Evolutionary conservation across 2,329 filamentous ascomycete genomes (phyloP).

Genomic region (Fusarium bactridioides): DNA sequence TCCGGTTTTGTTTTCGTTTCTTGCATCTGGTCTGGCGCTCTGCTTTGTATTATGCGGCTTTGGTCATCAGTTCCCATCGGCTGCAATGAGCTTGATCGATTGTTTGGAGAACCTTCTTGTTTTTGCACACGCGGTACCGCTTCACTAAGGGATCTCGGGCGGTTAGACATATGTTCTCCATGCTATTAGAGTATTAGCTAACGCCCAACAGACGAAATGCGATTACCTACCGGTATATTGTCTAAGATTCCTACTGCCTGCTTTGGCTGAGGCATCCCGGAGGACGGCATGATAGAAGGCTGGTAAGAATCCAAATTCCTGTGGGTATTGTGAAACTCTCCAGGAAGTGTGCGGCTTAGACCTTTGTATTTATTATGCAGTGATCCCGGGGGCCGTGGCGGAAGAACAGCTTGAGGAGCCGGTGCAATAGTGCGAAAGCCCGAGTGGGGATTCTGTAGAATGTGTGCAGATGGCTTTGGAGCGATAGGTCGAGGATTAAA

Average conservation of each 20-base stretch:
- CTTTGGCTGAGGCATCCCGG: neutral
- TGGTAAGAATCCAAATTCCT: neutral
- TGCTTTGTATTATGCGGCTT: neutral
- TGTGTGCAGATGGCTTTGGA: constrained; percentile 39
- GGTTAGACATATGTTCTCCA: neutral
- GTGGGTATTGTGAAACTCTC: neutral
- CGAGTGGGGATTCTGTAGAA: neutral
- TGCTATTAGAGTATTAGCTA: neutral
- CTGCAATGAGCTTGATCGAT: constrained; percentile 4
- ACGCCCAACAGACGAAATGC: too few species aligned
- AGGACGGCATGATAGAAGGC: neutral
- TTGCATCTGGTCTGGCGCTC: neutral
- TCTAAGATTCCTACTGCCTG: neutral
- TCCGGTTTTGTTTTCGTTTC: neutral
- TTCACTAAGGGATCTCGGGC: constrained; percentile 6
- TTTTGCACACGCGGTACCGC: neutral
- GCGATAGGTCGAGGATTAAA: constrained; percentile 46
- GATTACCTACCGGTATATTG: neutral
- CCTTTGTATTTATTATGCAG: neutral
- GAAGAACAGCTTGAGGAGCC: neutral
- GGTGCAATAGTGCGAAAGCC: constrained; percentile 21
- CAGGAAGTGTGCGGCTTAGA: neutral
- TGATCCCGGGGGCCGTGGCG: neutral
- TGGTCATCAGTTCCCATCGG: neutral
- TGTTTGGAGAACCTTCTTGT: neutral